Evolutionary conservation across 176 grass and related monocot genomes (phyloP).

Genomic region (Carex parvula): DNA sequence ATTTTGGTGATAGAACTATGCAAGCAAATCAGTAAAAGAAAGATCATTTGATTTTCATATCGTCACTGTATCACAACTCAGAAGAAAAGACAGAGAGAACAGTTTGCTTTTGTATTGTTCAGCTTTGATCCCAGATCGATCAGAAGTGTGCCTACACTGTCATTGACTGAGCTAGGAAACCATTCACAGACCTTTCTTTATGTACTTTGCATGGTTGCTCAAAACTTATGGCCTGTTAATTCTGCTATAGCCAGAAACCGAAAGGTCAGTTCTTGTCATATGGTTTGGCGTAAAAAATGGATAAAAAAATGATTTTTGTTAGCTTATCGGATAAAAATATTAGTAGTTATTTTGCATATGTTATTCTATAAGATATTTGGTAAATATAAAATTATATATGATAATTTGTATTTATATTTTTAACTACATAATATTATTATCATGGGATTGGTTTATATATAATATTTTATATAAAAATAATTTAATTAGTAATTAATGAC

Average conservation of each 20-base stretch:
- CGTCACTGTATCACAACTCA: not conserved
- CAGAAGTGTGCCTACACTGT: not conserved
- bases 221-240: not conserved
- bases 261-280: not conserved
- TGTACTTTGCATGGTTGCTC: not conserved
- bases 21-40: constrained; percentile 10
- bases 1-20: not conserved
- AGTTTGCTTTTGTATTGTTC: not conserved
- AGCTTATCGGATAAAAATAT: too few species aligned
- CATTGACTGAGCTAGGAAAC: not conserved
- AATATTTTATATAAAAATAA: too few species aligned
- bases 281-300: not conserved
- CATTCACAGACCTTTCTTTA: not conserved
- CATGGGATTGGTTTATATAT: too few species aligned
- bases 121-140: not conserved
- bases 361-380: too few species aligned
- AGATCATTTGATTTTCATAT: not conserved
- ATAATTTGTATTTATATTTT: too few species aligned
- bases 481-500: too few species aligned
- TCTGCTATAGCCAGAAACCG: not conserved
- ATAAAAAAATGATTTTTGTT: too few species aligned
- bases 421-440: too few species aligned
- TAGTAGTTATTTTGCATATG: too few species aligned
- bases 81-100: not conserved
- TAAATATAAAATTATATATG: too few species aligned